A percentile compares a stretch with the other conserved stretches of the same genome.
Evolutionary conservation across 1,284 basidiomycete species (phyloP).

Genomic region (Inonotus obliquus): DNA sequence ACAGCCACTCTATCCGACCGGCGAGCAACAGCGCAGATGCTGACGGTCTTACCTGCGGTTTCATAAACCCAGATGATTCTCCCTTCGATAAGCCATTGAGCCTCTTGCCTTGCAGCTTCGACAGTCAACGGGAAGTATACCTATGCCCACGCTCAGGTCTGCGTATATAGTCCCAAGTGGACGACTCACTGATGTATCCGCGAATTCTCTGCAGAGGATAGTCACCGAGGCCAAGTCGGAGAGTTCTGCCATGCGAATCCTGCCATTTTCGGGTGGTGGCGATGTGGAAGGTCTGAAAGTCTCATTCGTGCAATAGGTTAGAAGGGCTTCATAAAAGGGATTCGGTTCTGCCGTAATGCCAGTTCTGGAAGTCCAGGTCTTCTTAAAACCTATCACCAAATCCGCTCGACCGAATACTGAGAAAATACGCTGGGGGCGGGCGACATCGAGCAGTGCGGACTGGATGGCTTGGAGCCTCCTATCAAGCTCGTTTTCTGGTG

Average conservation of each 20-base stretch:
- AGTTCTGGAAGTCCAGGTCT: constrained; percentile 35
- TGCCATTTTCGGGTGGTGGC: constrained; percentile 27
- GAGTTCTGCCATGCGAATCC: constrained; percentile 31
- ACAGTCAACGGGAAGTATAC: constrained; percentile 35
- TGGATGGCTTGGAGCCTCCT: constrained; percentile 21
- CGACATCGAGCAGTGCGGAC: constrained; percentile 32
- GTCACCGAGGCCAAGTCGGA: constrained; percentile 30
- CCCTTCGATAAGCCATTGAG: constrained; percentile 38
- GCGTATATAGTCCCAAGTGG: constrained; percentile 1
- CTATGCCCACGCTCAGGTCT: constrained; percentile 22
- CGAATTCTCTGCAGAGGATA: constrained; percentile 44
- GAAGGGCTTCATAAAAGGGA: constrained; percentile 42
- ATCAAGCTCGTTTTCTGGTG: constrained; percentile 15
- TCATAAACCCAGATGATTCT: constrained; percentile 46
- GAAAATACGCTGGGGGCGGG: constrained; percentile 41
- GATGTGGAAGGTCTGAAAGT: constrained; percentile 29
- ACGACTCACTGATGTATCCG: constrained; percentile 38
- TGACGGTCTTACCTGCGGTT: constrained; percentile 34
- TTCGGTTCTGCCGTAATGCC: constrained; percentile 31
- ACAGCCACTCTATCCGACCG: constrained; percentile 39
- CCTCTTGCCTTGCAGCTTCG: constrained; percentile 35
- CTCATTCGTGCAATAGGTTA: constrained; percentile 35
- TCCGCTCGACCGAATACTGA: constrained; percentile 40
- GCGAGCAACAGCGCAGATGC: constrained; percentile 46
- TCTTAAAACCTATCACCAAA: constrained; percentile 35